Base-by-base conservation (phyloP, 2,329 filamentous ascomycete genomes). In the Sporothrix brasiliensis region DNA sequence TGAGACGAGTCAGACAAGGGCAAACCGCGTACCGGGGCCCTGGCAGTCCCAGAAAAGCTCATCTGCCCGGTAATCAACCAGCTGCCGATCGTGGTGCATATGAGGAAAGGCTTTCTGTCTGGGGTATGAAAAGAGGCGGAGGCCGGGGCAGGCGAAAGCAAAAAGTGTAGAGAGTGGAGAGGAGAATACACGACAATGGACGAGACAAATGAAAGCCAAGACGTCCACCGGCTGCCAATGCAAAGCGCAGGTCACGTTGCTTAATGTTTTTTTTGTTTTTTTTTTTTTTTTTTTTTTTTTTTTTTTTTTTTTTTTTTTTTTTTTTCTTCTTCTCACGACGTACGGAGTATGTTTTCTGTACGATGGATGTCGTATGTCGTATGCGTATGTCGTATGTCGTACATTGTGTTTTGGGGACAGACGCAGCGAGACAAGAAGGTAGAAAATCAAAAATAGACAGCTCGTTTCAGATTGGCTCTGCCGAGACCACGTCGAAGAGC, bases 401-500 rank as follows among this genome's bases (percentile, higher is more conserved):
- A 24, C 34, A 5, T 39, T 34, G 7, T 41, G 0, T 60, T 39
- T 41, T 66, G 47, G 47, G 30, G 27, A 21, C 14, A 66, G 63
- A 66, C 19, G 47, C 47, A 47, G 63, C 27, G 13, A 66, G 63
- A 39, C 34, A 5, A 34, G 30, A 34, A 34, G 7, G 7, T 34
- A 34, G 34, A 34, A 34, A 34, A 30, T 30, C 27, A 5, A 30
- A 49, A 66, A 66, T 50, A 52, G 61, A 66, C 47, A 66, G 63
- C 63, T 66, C 10, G 44, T 66, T 66, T 52, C 44, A 52, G 63
- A 27, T 66, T 52, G 27, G 63, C 58, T 66, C 63, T 66, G 63
- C 63, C 63, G 47, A 27, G 27, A 52, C 63, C 63, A 66, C 47
- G 47, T 66, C 10, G 21, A 24, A 66, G 27, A 52, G 63, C 63